Evolutionary conservation across 2,329 filamentous ascomycete genomes (phyloP).

Genomic region (Aureobasidium lini): DNA sequence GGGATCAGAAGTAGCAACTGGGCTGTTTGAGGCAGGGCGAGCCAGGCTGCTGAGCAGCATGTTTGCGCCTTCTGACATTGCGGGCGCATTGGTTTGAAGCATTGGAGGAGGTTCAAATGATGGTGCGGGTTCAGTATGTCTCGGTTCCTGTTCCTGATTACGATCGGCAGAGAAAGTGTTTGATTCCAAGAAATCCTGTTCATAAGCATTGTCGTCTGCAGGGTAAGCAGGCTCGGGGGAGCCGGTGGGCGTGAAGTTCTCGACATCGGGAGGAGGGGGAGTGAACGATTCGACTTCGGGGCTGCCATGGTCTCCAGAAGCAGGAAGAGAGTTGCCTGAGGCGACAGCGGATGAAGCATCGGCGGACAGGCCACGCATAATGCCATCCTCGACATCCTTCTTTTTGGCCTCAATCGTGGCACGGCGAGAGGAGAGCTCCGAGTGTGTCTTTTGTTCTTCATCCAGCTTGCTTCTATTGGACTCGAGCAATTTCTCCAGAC

Average conservation of each 20-base stretch:
- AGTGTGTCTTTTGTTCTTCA: conserved; percentile 60
- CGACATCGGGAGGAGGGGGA: conserved; percentile 69
- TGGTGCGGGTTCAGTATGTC: conserved; percentile 25
- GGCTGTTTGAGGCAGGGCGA: conserved; percentile 19
- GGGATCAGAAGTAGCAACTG: conserved; percentile 21
- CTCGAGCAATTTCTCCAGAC: conserved; percentile 73
- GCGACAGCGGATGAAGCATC: conserved; percentile 4
- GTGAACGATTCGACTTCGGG: conserved; percentile 42
- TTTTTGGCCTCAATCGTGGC: conserved; percentile 72
- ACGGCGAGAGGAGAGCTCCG: conserved; percentile 59
- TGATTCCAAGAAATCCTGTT: conserved; percentile 14
- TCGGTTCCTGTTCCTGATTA: conserved; percentile 22
- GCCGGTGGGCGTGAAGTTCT: conserved; percentile 77
- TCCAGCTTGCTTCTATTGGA: conserved; percentile 62
- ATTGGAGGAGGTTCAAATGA: conserved; percentile 21
- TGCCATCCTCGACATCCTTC: conserved; percentile 80
- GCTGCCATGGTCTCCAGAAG: conserved; percentile 23
- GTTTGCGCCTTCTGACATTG: conserved; percentile 17
- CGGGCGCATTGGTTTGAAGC: conserved; percentile 11
- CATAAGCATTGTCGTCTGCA: conserved; percentile 15
- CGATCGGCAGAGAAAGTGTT: conserved; percentile 16
- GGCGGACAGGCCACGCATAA: conserved; percentile 70
- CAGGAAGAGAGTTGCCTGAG: conserved; percentile 21
- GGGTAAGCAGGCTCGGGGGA: conserved; percentile 31
- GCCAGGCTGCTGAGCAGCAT: conserved; percentile 23